Percentiles rank a stretch among this genome's conserved stretches.
Evolutionary conservation across 2,329 filamentous ascomycete species (phyloP).

Genomic region (Stenocarpella maydis): DNA sequence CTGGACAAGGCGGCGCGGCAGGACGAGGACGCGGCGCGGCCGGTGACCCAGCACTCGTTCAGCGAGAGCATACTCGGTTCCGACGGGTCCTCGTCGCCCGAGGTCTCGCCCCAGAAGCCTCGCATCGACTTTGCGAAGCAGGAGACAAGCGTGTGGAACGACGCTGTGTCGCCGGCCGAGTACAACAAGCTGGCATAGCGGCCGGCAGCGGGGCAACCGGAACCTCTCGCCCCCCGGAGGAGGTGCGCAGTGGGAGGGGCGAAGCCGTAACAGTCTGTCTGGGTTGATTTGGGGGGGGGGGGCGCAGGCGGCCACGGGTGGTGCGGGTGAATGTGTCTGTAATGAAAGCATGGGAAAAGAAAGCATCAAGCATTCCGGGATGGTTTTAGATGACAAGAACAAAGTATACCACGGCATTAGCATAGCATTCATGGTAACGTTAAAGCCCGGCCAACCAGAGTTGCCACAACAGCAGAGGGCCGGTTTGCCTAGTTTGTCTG

Average conservation of each 20-base stretch:
- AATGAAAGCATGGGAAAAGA: constrained; percentile 16
- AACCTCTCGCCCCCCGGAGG: background rate
- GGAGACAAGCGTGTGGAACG: constrained; percentile 35
- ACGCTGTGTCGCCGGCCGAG: constrained; percentile 22
- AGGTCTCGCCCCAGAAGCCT: constrained; percentile 30
- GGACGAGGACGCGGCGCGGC: constrained; percentile 35
- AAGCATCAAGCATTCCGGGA: constrained; percentile 21
- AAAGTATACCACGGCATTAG: constrained; percentile 32
- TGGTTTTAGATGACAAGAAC: constrained; percentile 3
- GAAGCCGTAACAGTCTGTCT: background rate
- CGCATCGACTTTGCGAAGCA: constrained; percentile 32
- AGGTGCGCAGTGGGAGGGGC: background rate
- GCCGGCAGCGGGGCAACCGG: background rate
- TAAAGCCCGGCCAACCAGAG: background rate
- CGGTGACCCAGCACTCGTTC: constrained; percentile 36
- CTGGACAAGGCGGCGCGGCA: background rate
- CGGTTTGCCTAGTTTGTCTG: constrained; percentile 22
- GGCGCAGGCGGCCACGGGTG: too few species aligned
- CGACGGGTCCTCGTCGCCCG: constrained; percentile 32
- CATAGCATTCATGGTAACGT: constrained; percentile 22
- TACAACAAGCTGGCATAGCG: constrained; percentile 30
- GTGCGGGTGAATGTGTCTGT: background rate
- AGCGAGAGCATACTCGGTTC: constrained; percentile 37
- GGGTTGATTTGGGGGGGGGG: background rate
- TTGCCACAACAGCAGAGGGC: constrained; percentile 6